Evolutionary conservation across 2,329 filamentous ascomycete species (phyloP).

Genomic region (Lachnellula subtilissima): DNA sequence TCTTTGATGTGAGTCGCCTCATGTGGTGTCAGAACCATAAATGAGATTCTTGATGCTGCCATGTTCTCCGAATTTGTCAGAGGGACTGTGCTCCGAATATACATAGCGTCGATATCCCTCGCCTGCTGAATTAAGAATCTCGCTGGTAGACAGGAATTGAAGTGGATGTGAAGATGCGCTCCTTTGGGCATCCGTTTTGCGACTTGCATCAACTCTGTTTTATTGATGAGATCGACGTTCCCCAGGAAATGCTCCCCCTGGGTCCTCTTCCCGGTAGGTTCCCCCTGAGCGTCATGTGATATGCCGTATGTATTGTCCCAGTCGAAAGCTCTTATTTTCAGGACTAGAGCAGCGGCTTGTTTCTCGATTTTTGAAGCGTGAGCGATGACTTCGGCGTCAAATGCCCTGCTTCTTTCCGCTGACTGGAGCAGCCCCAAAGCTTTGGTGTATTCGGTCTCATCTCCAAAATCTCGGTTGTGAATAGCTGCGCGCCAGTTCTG

Average conservation of each 20-base stretch:
- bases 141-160: slow-evolving; percentile 67
- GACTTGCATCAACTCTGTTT: slow-evolving; percentile 53
- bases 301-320: slow-evolving; percentile 24
- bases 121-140: slow-evolving; percentile 54
- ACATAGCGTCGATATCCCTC: slow-evolving; percentile 57
- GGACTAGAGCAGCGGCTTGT: slow-evolving; percentile 25
- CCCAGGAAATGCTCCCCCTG: slow-evolving; percentile 54
- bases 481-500: slow-evolving; percentile 12
- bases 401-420: slow-evolving; percentile 25
- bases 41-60: slow-evolving; percentile 24
- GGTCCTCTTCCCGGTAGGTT: slow-evolving; percentile 17
- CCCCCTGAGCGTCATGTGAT: slow-evolving; percentile 15
- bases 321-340: slow-evolving; percentile 27
- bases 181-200: slow-evolving; percentile 63
- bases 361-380: slow-evolving; percentile 25
- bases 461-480: slow-evolving; percentile 15
- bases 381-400: slow-evolving; percentile 25
- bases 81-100: slow-evolving; percentile 57
- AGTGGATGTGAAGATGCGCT: slow-evolving; percentile 69
- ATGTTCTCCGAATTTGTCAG: slow-evolving; percentile 34
- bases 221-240: slow-evolving; percentile 48
- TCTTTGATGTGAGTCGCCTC: slow-evolving; percentile 26
- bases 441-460: slow-evolving; percentile 18
- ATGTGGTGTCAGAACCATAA: slow-evolving; percentile 28
- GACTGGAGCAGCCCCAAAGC: slow-evolving; percentile 19